These are phyloP conservation scores for Paecilomyces fulvus DNA, from an alignment of 2,329 filamentous ascomycete species.

Conservation along the genomic window DNA sequence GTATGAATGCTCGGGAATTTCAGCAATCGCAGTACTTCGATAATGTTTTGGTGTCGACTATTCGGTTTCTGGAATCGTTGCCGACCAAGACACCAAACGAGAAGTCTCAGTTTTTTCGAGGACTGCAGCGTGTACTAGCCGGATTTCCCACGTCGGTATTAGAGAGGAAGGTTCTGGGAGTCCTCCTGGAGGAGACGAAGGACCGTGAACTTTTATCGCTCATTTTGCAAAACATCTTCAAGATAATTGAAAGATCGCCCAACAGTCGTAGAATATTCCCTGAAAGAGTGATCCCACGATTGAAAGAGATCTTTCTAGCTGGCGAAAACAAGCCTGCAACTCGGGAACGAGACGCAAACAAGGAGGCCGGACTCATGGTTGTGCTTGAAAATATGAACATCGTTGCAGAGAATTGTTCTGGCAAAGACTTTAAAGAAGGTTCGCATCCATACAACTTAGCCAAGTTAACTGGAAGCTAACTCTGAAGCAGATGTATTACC, in stretches of 20 bases:
- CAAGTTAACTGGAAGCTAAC: conserved; percentile 12
- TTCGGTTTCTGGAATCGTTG: conserved; percentile 84
- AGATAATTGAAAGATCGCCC: conserved; percentile 71
- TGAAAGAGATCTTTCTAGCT: conserved; percentile 73
- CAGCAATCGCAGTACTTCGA: conserved; percentile 95
- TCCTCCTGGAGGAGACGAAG: conserved; percentile 85
- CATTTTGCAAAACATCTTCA: conserved; percentile 86
- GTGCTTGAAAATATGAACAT: conserved; percentile 73
- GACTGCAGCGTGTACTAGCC: conserved; percentile 74
- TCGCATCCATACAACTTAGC: conserved; percentile 21
- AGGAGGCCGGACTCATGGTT: conserved; percentile 86
- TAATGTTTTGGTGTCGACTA: conserved; percentile 91
- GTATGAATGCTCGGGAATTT: conserved; percentile 81
- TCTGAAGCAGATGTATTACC: conserved; percentile 65
- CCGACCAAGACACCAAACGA: conserved; percentile 87
- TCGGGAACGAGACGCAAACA: conserved; percentile 66
- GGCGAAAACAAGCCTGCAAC: conserved; percentile 40
- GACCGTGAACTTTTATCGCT: conserved; percentile 78
- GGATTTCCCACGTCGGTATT: conserved; percentile 91
- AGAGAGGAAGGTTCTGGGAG: conserved; percentile 88
- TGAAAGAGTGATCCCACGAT: conserved; percentile 73
- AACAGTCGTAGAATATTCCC: conserved; percentile 69
- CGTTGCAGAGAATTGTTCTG: conserved; percentile 71
- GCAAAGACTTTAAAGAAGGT: conserved; percentile 93
- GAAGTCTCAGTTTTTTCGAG: conserved; percentile 85